Base-by-base conservation (phyloP, 495 filamentous ascomycete species). In the Xylaria telfairii region DNA sequence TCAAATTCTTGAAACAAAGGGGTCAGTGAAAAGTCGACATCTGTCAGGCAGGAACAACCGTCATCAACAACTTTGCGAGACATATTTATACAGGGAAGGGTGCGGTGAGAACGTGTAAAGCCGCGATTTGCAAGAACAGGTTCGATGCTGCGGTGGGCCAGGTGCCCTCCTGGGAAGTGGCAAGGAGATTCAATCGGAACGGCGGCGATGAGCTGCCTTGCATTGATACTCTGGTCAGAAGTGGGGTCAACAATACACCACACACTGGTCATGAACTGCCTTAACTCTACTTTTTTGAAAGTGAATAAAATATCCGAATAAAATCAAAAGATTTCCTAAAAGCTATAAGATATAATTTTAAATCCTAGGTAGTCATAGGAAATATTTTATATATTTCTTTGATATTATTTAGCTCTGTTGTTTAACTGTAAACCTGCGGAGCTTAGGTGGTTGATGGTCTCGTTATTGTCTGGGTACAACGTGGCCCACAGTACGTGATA, bases 151-250 rank as follows among this genome's bases (percentile, higher is more conserved):
- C 24, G 13, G 26, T 15, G 12, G 17, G 21, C 26, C 47, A 32
- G 54, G 54, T 28, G 49, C 49, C 5, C 24, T 53, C 24, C 49
- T n/a, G n/a, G n/a, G n/a, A n/a, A n/a, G n/a, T 53, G 15, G 2
- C 28, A 21, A 28, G 61, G 37, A 67, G 65, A 49, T 34, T 39
- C 65, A 41, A 56, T 67, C 65, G 39, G 65, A 57, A 67, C 47
- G 7, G 34, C n/a, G 39, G 37, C 61, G 61, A 64, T 49, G 28
- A 65, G 62, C 26, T 54, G 51, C 51, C 30, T 54, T 54, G 13
- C 51, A 30, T 54, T 3, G 13, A 54, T 30, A 30, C 5, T 3
- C 34, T 37, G 8, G 3, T 8, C 34, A 37, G 34, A 15, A n/a
- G n/a, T n/a, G n/a, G n/a, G n/a, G n/a, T n/a, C n/a, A n/a, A n/a